Base-by-base conservation (phyloP, 176 grass and related monocot species). In the Oryza meyeriana region DNA sequence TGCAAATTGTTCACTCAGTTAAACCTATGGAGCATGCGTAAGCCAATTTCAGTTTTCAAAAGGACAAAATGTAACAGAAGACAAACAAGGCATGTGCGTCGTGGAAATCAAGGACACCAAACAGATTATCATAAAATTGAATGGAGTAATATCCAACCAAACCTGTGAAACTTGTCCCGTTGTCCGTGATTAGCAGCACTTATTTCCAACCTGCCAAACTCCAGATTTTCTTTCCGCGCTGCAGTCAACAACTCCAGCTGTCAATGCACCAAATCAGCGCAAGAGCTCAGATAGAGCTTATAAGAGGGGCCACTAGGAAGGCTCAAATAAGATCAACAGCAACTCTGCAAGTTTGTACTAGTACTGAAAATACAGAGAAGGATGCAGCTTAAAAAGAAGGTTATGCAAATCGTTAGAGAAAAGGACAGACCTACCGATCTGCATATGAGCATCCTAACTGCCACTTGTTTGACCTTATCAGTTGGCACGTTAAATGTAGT, bases 121-220 rank as follows among this genome's bases (percentile, higher is more conserved):
- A 32, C 6, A 12, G 30, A 48, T 35, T 28, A 38, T 14, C 32
- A 81, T 28, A 24, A 71, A 34, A 12, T 18, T 29, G 8, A 71
- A 65, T 22, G 14, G 0, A 59, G 22, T 25, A 59, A 4, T 66
- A 52, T 33, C 20, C 80, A 67, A 74, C 34, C 40, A 55, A 61
- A 84, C 45, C 36, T 22, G 18, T 61, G 48, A 38, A 50, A 13
- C 35, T 34, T 55, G 48, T 75, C 40, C 11, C 4, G 28, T 27
- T 55, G 48, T 69, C 57, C n/a, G n/a, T 18, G 45, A 55, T 63
- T 71, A 47, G 16, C 27, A 28, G 28, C 65, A 42, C 34, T 27
- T 45, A n/a, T 18, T 85, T 89, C 26, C 78, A 66, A 45, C 65
- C 78, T 34, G 87, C 87, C 78, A 64, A 89, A 81, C 78, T 66